Conservation (phyloP, 2,329 filamentous ascomycete species). For the Colletotrichum orchidophilum region DNA sequence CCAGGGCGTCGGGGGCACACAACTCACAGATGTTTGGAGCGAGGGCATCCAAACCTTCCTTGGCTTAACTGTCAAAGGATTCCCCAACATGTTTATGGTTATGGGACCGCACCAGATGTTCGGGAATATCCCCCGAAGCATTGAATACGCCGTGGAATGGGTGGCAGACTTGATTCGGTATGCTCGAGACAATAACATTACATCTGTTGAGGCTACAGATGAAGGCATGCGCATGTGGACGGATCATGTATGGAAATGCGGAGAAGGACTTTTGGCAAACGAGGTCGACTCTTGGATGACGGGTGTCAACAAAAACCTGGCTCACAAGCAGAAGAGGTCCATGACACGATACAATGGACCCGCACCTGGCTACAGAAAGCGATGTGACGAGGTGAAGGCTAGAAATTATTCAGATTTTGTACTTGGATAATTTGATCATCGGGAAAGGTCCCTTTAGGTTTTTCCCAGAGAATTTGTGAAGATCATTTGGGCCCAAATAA, state of each 20-base stretch:
- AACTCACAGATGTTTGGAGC: constrained; percentile 45
- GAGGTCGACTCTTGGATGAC: constrained; percentile 66
- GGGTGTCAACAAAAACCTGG: constrained; percentile 61
- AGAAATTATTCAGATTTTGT: constrained; percentile 13
- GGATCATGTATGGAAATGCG: constrained; percentile 57
- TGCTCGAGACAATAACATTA: constrained; percentile 44
- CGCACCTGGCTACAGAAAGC: constrained; percentile 52
- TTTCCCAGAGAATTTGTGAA: neutral
- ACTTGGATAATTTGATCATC: neutral
- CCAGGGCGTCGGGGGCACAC: constrained; percentile 39
- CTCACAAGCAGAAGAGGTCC: constrained; percentile 54
- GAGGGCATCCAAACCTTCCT: constrained; percentile 49
- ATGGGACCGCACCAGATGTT: constrained; percentile 55
- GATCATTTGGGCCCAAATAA: too few relatives aligned
- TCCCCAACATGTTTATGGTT: constrained; percentile 60
- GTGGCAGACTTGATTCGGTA: constrained; percentile 47
- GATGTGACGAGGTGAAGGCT: constrained; percentile 46
- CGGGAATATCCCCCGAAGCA: constrained; percentile 52
- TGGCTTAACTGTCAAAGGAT: constrained; percentile 51
- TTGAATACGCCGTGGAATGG: constrained; percentile 53
- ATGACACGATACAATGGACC: constrained; percentile 58
- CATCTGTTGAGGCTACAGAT: constrained; percentile 50
- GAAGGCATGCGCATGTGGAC: constrained; percentile 53
- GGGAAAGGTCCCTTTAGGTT: neutral
- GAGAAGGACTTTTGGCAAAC: constrained; percentile 53